Evolutionary conservation across 352 stramenopile genomes (phyloP).

Genomic region (Globisporangium cederbergense): DNA sequence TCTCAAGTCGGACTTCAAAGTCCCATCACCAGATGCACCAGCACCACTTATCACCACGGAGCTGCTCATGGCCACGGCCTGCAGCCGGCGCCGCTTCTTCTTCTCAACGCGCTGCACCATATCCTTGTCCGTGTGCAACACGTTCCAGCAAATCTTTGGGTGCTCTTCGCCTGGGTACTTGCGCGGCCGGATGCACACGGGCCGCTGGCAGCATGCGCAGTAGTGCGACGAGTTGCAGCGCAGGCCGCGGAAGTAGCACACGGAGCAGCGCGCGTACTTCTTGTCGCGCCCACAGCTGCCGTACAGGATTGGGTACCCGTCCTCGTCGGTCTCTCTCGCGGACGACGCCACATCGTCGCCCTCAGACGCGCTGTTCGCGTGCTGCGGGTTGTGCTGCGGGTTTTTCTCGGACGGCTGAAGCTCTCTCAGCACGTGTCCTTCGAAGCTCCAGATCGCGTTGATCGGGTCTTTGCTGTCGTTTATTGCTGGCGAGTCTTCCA

Average conservation of each 20-base stretch:
- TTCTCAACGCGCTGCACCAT: conserved; percentile 75
- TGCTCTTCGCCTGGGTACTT: conserved; percentile 65
- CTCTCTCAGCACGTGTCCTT: conserved; percentile 48
- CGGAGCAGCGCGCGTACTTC: conserved; percentile 62
- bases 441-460: conserved; percentile 67
- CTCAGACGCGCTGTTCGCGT: conserved; percentile 1
- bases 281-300: conserved; percentile 69
- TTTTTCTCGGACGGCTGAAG: conserved; percentile 40
- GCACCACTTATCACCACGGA: neutral
- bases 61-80: conserved; percentile 11
- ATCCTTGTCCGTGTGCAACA: conserved; percentile 73
- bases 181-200: conserved; percentile 68
- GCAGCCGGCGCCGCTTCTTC: conserved; percentile 55
- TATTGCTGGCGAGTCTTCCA: conserved; percentile 11
- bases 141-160: conserved; percentile 80
- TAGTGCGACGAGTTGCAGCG: conserved; percentile 69
- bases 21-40: neutral
- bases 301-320: conserved; percentile 51
- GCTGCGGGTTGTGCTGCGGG: conserved; percentile 32
- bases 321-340: conserved; percentile 28
- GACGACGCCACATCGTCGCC: conserved; percentile 12
- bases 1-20: neutral
- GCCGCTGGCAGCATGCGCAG: conserved; percentile 62
- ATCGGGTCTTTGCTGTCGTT: conserved; percentile 38
- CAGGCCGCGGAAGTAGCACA: conserved; percentile 70